Evolutionary conservation across 495 filamentous ascomycete species (phyloP), one percentile per base, ranked within the genome.

Genomic region (Penicillium fimorum): DNA sequence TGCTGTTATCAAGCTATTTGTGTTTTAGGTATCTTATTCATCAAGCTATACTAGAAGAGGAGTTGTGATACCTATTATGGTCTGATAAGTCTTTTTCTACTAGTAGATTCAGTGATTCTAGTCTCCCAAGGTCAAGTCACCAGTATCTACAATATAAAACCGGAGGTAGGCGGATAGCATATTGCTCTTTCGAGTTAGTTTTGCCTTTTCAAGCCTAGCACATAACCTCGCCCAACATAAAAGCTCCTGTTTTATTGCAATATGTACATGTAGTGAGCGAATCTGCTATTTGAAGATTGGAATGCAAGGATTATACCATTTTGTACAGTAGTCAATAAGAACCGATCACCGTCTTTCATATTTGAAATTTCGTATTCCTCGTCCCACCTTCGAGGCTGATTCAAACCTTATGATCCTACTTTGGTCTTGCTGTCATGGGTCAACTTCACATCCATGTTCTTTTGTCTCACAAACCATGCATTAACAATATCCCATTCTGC

Each of bases 401-500:
- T 4, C 35, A 3, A 9, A 25, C 25, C 5, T 25, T 5, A 25
- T 5, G 25, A 25, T 25, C 25, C 25, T 25, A 25, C 5, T 25
- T 25, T 25, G 25, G 25, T 25, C 25, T 25, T 9, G 6, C 3
- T 6, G 15, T 17, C n/a, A 38, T 8, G 42, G 2, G 24, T 25
- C 24, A 62, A 18, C 12, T 30, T 50, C 18, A 64, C 59, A 41
- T 63, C 57, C 38, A 69, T 65, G 35, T 63, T 48, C 20, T 66
- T 63, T 38, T 68, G 66, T 37, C 59, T 57, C 33, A 70, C 65
- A 61, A 72, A 72, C 69, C 69, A 72, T 18, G 67, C 66, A 58
- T 69, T 74, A 15, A 56, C 43, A 13, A 29, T 25, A 38, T 62
- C 61, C 72, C 70, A 72, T 3, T 72, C 59, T 18, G 58, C 47